Conservation (phyloP, 2,329 filamentous ascomycete species). For the Canariomyces notabilis region DNA sequence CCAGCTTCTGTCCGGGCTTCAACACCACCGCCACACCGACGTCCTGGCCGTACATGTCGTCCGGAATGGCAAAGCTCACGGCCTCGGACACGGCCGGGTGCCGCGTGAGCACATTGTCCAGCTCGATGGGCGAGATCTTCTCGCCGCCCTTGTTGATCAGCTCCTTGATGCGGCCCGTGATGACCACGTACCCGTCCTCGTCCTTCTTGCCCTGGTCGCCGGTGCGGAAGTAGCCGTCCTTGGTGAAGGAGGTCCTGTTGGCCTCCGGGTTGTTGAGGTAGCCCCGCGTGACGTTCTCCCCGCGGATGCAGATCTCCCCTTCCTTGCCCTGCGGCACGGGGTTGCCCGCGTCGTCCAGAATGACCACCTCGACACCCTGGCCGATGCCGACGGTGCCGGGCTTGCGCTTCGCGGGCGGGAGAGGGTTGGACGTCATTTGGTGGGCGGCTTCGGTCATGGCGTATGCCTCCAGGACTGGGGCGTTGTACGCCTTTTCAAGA, state of each 20-base stretch:
- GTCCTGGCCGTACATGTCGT: conserved; percentile 79
- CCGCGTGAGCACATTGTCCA: conserved; percentile 75
- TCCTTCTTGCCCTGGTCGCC: conserved; percentile 82
- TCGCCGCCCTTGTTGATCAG: conserved; percentile 87
- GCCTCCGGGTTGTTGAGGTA: conserved; percentile 79
- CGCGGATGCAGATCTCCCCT: conserved; percentile 77
- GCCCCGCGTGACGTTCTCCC: conserved; percentile 77
- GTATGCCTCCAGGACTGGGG: conserved; percentile 83
- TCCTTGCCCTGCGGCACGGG: conserved; percentile 65
- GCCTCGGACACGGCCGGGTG: conserved; percentile 70
- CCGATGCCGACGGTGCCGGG: conserved; percentile 79
- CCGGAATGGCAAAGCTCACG: conserved; percentile 76
- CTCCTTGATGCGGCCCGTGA: conserved; percentile 91
- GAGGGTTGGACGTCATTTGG: conserved; percentile 74
- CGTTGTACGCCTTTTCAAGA: conserved; percentile 68
- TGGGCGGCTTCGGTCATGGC: conserved; percentile 90
- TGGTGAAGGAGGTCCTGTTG: conserved; percentile 68
- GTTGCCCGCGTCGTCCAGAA: conserved; percentile 65
- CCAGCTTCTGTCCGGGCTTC: conserved; percentile 56
- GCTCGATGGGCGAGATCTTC: conserved; percentile 83
- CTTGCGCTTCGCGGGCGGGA: conserved; percentile 66
- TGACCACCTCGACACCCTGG: conserved; percentile 76
- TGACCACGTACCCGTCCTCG: conserved; percentile 73
- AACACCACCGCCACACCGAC: conserved; percentile 71
- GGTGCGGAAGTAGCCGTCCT: conserved; percentile 77